These are phyloP conservation scores for Fusarium coffeatum DNA, from an alignment of 2,329 filamentous ascomycete genomes.

Conservation along the genomic window DNA sequence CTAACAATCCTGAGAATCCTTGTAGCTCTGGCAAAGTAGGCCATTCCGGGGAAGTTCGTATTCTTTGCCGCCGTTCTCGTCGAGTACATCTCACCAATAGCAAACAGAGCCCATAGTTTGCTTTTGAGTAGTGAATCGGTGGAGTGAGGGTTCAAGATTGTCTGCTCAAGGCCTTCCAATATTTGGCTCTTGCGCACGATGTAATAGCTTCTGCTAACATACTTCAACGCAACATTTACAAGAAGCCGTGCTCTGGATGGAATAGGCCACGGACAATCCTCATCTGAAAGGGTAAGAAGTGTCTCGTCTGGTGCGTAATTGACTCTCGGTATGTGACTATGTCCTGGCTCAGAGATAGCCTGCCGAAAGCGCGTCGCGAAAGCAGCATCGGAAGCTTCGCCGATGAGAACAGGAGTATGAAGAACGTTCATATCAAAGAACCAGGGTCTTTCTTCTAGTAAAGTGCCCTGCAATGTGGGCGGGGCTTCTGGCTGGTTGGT, in stretches of 20 bases:
- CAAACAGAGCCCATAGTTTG: conserved; percentile 59
- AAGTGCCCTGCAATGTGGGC: conserved; percentile 33
- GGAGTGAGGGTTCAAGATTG: conserved; percentile 51
- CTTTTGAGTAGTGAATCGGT: conserved; percentile 51
- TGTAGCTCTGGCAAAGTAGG: conserved; percentile 57
- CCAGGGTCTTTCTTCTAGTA: conserved; percentile 48
- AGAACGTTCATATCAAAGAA: conserved; percentile 51
- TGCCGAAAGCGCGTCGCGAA: conserved; percentile 54
- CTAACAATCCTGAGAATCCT: conserved; percentile 53
- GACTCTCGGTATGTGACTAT: conserved; percentile 50
- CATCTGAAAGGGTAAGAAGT: conserved; percentile 45
- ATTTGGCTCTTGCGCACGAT: conserved; percentile 55
- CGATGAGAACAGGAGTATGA: conserved; percentile 51
- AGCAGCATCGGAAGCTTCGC: conserved; percentile 53
- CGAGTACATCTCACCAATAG: conserved; percentile 60
- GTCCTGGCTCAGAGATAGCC: conserved; percentile 48
- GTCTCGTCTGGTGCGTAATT: conserved; percentile 51
- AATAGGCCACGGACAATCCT: conserved; percentile 54
- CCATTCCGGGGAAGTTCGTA: conserved; percentile 55
- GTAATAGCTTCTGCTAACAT: conserved; percentile 56
- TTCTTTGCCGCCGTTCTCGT: conserved; percentile 51
- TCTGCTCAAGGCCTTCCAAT: conserved; percentile 52
- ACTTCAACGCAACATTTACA: conserved; percentile 55
- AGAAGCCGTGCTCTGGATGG: conserved; percentile 47
- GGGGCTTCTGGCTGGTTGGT: conserved; percentile 17